These are phyloP conservation scores for Colletotrichum eleusines DNA, from an alignment of 2,329 filamentous ascomycete genomes.

Conservation along the genomic window DNA sequence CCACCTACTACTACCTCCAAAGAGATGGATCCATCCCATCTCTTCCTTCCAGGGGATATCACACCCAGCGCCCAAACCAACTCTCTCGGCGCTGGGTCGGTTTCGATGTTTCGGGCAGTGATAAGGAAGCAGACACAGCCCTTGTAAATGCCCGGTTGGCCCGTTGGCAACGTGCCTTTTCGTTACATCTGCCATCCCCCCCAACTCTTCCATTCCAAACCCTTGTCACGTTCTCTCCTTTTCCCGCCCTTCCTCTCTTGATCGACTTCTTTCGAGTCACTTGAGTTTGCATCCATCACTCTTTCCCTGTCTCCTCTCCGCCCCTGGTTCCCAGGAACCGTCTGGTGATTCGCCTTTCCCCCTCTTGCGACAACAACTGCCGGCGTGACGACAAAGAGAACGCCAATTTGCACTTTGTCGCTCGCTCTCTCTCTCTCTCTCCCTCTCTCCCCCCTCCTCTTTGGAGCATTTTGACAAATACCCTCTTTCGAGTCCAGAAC, in stretches of 20 bases:
- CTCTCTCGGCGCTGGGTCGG: constrained; percentile 40
- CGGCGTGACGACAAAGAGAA: constrained; percentile 26
- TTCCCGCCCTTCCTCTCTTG: neutral
- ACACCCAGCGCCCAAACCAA: constrained; percentile 37
- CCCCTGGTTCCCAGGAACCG: constrained; percentile 12
- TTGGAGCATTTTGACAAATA: constrained; percentile 24
- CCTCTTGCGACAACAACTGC: neutral
- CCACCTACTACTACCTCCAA: neutral
- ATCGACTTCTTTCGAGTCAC: constrained; percentile 1
- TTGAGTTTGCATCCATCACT: neutral
- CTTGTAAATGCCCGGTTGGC: constrained; percentile 17
- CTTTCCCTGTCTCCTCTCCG: neutral
- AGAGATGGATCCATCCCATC: constrained; percentile 11
- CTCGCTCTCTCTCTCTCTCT: too few relatives aligned
- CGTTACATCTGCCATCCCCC: constrained; percentile 27
- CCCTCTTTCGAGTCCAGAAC: neutral
- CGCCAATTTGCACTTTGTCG: neutral
- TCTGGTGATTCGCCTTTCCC: neutral
- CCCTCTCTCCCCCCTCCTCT: neutral
- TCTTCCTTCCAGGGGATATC: neutral
- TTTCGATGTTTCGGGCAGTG: constrained; percentile 27
- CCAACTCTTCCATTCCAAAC: constrained; percentile 30
- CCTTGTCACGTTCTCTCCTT: constrained; percentile 28
- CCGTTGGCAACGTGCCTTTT: constrained; percentile 18
- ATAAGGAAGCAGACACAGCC: constrained; percentile 33